These are phyloP conservation scores for Lomentospora prolificans DNA, from an alignment of 2,329 filamentous ascomycete genomes.

Conservation along the genomic window DNA sequence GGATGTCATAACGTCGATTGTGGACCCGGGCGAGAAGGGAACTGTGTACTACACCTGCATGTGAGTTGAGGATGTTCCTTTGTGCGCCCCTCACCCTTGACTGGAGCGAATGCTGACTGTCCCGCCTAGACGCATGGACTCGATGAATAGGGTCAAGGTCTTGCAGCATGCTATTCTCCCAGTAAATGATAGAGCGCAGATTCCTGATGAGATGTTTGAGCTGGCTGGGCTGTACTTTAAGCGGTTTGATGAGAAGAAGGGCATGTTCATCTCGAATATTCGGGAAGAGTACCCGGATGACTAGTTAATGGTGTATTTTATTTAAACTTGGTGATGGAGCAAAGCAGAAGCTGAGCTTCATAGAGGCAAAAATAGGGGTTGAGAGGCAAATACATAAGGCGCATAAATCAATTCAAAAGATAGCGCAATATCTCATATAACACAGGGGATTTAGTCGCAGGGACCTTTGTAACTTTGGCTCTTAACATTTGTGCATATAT, in stretches of 20 bases:
- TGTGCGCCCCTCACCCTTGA: neutral
- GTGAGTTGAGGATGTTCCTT: slow-evolving; percentile 43
- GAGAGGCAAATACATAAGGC: too few relatives aligned
- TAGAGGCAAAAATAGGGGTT: too few relatives aligned
- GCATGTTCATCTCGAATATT: slow-evolving; percentile 72
- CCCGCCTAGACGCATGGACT: slow-evolving; percentile 4
- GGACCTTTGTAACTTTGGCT: too few relatives aligned
- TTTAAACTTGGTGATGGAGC: too few relatives aligned
- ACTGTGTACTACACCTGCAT: slow-evolving; percentile 80
- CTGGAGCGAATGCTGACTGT: slow-evolving; percentile 31
- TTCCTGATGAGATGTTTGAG: slow-evolving; percentile 50
- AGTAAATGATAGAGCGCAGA: slow-evolving; percentile 30
- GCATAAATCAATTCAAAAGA: too few relatives aligned
- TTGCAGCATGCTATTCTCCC: slow-evolving; percentile 60
- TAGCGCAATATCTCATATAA: too few relatives aligned
- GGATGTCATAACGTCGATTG: slow-evolving; percentile 10
- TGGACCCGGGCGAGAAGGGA: slow-evolving; percentile 33
- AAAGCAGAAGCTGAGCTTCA: too few relatives aligned
- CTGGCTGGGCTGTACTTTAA: slow-evolving; percentile 82
- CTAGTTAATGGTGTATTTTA: slow-evolving; percentile 26
- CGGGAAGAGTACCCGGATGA: slow-evolving; percentile 80
- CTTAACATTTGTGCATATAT: too few relatives aligned
- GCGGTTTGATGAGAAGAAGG: slow-evolving; percentile 59
- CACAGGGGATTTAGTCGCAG: too few relatives aligned
- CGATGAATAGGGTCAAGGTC: slow-evolving; percentile 31